Percentiles rank a stretch among this genome's conserved stretches.
Evolutionary conservation across 345 rosid species (phyloP).

Genomic region (Cardamine chenopodiifolia): DNA sequence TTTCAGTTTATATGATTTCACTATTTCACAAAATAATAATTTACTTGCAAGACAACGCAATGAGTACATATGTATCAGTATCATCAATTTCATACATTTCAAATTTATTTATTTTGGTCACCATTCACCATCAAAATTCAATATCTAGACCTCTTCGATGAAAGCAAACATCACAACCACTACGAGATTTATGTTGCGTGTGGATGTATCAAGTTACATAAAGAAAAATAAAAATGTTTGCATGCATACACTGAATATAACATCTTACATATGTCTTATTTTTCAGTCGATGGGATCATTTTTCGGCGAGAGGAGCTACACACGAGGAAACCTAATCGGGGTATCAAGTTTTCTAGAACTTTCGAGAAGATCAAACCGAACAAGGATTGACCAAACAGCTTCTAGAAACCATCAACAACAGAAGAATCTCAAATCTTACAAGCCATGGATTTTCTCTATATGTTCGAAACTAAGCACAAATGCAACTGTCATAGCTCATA

Average conservation of each 20-base stretch:
- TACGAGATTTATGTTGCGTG: neutral
- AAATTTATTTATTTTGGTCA: neutral
- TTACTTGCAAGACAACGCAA: neutral
- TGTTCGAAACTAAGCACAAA: conserved; percentile 76
- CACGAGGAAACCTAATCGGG: conserved; percentile 80
- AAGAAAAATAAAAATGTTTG: too few relatives aligned
- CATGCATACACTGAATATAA: neutral
- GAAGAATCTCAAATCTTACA: conserved; percentile 55
- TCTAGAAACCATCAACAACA: conserved; percentile 36
- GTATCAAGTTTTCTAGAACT: conserved; percentile 63
- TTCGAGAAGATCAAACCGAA: conserved; percentile 58
- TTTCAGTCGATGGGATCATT: conserved; percentile 77
- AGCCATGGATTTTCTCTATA: conserved; percentile 70
- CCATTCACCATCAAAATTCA: conserved; percentile 28
- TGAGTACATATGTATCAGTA: too few relatives aligned
- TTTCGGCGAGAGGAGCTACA: conserved; percentile 73
- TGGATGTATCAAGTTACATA: neutral
- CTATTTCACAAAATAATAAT: too few relatives aligned
- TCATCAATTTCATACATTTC: neutral
- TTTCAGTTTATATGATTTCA: neutral
- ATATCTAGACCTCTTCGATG: neutral
- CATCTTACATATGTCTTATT: neutral
- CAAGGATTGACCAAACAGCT: conserved; percentile 49
- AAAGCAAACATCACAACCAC: conserved; percentile 34
- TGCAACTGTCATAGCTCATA: conserved; percentile 49